Evolutionary conservation across 441 rosid genomes (phyloP).

Genomic region (Flueggea neowawraea): DNA sequence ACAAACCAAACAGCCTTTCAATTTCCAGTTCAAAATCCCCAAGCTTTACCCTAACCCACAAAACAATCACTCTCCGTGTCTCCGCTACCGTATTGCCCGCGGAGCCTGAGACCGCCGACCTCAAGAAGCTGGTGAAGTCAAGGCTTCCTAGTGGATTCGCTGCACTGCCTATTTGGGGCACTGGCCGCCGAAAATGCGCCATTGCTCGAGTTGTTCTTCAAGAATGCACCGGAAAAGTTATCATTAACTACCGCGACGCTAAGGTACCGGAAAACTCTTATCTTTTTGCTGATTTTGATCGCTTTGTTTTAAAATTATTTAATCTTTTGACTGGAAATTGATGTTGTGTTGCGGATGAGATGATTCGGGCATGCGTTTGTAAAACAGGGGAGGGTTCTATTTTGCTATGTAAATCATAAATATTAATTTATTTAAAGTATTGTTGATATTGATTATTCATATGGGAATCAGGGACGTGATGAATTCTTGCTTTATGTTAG

Average conservation of each 20-base stretch:
- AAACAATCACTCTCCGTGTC: slow-evolving; percentile 36
- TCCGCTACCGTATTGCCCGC: slow-evolving; percentile 44
- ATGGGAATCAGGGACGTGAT: too few relatives aligned
- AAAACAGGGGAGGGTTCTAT: too few relatives aligned
- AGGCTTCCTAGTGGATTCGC: slow-evolving; percentile 93
- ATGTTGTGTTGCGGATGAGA: too few relatives aligned
- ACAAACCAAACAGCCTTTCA: slow-evolving; percentile 35
- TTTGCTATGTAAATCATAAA: too few relatives aligned
- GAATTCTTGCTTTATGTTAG: too few relatives aligned
- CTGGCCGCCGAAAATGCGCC: slow-evolving; percentile 91
- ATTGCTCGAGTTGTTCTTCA: slow-evolving; percentile 91
- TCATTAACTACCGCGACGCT: slow-evolving; percentile 88
- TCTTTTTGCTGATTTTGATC: too few relatives aligned
- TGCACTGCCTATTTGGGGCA: slow-evolving; percentile 79
- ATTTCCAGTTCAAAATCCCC: slow-evolving; percentile 24
- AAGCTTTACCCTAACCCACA: slow-evolving; percentile 28
- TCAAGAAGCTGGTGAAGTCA: slow-evolving; percentile 73
- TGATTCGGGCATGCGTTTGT: too few relatives aligned
- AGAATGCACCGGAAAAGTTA: slow-evolving; percentile 85
- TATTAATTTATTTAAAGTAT: too few relatives aligned
- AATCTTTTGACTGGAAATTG: too few relatives aligned
- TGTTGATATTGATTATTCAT: too few relatives aligned
- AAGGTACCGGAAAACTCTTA: slow-evolving; percentile 32
- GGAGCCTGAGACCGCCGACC: slow-evolving; percentile 35
- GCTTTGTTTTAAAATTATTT: too few relatives aligned